Evolutionary conservation across 139 green algal species (phyloP).

Genomic region (Eudorina sp.): DNA sequence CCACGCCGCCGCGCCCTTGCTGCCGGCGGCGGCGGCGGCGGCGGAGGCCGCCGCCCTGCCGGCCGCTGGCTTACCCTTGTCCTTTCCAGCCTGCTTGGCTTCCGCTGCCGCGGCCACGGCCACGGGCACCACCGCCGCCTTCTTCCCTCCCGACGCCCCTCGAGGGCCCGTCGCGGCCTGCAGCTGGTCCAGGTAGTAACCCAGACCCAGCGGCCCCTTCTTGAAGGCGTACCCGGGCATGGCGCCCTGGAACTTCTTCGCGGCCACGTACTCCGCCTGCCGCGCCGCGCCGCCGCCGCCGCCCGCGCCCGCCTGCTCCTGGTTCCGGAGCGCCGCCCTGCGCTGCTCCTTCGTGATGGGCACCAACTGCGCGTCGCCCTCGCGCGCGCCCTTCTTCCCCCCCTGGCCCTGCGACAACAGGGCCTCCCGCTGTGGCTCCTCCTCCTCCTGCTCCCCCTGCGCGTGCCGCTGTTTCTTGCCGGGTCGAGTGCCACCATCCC

Average conservation of each 20-base stretch:
- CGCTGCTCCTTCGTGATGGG: conserved; percentile 14
- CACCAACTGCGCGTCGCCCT: conserved; percentile 49
- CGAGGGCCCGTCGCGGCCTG: neutral
- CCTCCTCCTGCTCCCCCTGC: neutral
- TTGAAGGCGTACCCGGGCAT: conserved; percentile 63
- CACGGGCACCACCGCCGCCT: neutral
- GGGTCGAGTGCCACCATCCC: neutral
- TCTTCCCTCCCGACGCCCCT: neutral
- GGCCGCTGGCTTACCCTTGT: neutral
- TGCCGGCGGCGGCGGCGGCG: too few species aligned
- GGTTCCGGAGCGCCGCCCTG: neutral
- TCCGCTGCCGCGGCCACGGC: neutral
- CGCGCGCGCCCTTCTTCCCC: neutral
- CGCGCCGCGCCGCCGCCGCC: neutral
- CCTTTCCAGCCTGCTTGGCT: neutral
- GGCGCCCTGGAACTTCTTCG: conserved; percentile 52
- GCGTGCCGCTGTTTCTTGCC: neutral
- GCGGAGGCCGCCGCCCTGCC: neutral
- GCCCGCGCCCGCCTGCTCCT: neutral
- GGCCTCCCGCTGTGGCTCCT: neutral
- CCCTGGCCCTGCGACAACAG: neutral
- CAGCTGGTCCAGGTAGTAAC: conserved; percentile 67
- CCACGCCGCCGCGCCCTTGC: conserved; percentile 2
- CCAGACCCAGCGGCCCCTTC: conserved; percentile 59
- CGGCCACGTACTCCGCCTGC: conserved; percentile 47